Percentiles rank a stretch among this genome's conserved stretches.
phyloP scores from a whole-genome alignment of 768 basidiomycete genomes.

The Mycena galericulata region DNA sequence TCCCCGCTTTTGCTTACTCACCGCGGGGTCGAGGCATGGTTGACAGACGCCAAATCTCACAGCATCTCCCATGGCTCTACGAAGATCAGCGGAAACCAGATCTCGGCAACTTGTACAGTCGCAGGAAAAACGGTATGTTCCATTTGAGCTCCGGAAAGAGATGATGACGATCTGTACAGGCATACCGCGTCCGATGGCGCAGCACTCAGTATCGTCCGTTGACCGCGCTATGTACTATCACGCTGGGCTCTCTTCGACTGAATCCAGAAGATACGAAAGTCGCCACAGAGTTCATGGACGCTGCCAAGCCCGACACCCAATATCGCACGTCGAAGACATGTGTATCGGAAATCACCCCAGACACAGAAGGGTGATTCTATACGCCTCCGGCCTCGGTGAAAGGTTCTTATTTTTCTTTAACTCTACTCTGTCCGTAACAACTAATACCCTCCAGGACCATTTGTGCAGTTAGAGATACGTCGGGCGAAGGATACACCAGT shows the following conservation, averaged over 20 bases:
- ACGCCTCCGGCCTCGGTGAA: slow-evolving; percentile 1
- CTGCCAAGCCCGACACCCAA: not conserved
- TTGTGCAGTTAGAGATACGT: not conserved
- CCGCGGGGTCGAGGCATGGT: slow-evolving; percentile 13
- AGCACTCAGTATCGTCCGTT: not conserved
- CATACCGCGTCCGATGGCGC: not conserved
- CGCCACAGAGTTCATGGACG: not conserved
- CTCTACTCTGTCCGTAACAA: not conserved
- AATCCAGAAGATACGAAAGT: not conserved
- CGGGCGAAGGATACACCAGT: not conserved
- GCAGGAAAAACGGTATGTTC: not conserved
- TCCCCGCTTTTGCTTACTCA: not conserved
- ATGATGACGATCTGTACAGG: not conserved
- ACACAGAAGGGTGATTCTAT: not conserved
- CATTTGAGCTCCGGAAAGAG: too few relatives aligned
- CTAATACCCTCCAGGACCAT: not conserved
- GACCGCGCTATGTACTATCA: not conserved
- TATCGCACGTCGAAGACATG: not conserved
- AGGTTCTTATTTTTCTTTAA: not conserved
- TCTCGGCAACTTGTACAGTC: not conserved
- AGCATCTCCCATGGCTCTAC: not conserved
- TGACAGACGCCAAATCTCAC: not conserved
- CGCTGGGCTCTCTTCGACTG: not conserved
- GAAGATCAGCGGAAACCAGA: not conserved
- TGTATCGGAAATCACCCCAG: not conserved